Conservation (phyloP, 2,329 filamentous ascomycete genomes). For the Coniochaeta sp. region DNA sequence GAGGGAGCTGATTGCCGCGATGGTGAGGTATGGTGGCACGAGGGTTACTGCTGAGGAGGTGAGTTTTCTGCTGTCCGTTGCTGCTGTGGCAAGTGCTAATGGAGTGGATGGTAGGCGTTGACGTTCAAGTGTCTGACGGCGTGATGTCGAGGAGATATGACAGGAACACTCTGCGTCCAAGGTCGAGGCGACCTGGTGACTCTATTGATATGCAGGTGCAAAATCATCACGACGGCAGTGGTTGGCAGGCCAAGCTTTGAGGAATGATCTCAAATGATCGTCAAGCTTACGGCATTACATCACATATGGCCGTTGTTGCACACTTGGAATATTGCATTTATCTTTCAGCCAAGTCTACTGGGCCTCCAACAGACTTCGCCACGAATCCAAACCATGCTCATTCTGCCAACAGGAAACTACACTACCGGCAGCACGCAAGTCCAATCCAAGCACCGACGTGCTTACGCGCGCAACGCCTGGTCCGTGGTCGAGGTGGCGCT, state of each 20-base stretch:
- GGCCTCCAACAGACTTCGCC: no score
- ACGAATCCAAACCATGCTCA: no score
- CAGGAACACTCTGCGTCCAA: neutral
- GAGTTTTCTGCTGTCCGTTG: neutral
- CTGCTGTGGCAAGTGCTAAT: neutral
- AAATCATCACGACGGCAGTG: no score
- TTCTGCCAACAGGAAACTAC: no score
- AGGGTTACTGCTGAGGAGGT: slow-evolving; percentile 62
- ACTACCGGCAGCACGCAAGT: no score
- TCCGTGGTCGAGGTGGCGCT: neutral
- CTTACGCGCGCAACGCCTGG: neutral
- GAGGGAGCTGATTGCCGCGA: slow-evolving; percentile 55
- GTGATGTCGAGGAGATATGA: neutral
- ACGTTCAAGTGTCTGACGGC: neutral
- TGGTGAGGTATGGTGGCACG: slow-evolving; percentile 67
- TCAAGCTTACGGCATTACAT: neutral
- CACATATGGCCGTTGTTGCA: no score
- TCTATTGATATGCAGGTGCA: neutral
- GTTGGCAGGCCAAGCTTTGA: no score
- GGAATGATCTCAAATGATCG: no score
- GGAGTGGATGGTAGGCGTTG: neutral
- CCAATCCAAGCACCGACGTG: neutral
- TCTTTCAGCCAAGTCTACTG: neutral
- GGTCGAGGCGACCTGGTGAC: neutral
- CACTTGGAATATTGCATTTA: neutral